Evolutionary conservation across 495 filamentous ascomycete species (phyloP).

Genomic region (Penicillium lividum): DNA sequence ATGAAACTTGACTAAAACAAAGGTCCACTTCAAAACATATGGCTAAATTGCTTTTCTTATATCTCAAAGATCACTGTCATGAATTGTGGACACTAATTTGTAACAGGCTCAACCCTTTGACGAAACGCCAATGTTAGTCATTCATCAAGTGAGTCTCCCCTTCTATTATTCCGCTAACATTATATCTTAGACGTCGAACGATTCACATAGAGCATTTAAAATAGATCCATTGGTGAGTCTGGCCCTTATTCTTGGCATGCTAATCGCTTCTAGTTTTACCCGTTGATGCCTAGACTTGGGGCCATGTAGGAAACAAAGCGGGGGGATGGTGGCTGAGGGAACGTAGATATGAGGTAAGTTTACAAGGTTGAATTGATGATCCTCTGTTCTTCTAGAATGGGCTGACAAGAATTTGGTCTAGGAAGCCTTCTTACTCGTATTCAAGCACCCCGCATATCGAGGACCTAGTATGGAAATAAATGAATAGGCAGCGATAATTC

Average conservation of each 20-base stretch:
- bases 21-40: neutral
- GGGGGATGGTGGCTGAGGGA: conserved; percentile 17
- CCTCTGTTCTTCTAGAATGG: neutral
- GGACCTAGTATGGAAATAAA: no score
- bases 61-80: neutral
- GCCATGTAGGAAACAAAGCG: neutral
- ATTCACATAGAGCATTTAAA: neutral
- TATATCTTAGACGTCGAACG: neutral
- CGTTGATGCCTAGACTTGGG: neutral
- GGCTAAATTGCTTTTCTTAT: neutral
- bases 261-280: no score
- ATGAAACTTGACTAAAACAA: neutral
- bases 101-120: neutral
- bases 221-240: neutral
- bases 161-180: neutral
- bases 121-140: neutral
- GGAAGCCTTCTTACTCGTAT: neutral
- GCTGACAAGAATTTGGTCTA: neutral
- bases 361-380: conserved; percentile 16
- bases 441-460: neutral
- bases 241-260: no score
- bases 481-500: neutral
- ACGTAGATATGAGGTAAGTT: conserved; percentile 1
- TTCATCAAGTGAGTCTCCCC: neutral
- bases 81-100: neutral